Base-by-base conservation (phyloP, 129 eudicot species). In the Flaveria ramosissima region DNA sequence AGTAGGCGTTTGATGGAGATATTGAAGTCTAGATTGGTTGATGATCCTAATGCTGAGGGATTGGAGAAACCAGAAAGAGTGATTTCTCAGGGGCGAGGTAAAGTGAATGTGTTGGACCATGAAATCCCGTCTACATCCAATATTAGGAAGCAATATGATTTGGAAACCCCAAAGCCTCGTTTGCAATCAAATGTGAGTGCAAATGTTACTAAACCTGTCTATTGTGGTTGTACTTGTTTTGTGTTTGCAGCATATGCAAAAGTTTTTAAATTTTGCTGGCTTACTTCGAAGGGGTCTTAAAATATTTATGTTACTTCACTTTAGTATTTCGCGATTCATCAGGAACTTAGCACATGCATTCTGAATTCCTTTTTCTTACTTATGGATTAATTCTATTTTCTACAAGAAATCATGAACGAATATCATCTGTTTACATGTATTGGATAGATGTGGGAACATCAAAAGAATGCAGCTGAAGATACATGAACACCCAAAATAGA, bases 1-100 rank as follows among this genome's bases (percentile, higher is more conserved):
- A 84, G 87, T 72, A 80, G 42, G 59, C 89, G 85, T 73, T 78
- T 93, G 84, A 79, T 80, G 63, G 92, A 91, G 84, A 91, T 93
- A 85, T 78, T 93, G 73, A 86, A 82, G 68, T 93, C 98, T n/a
- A 87, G 88, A 63, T 82, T 82, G 71, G 78, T 55, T 80, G 87
- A 84, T 67, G 60, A 43, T 81, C 65, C 84, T 68, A 86, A 80
- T 59, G 72, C 53, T 15, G 89, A 93, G 81, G 56, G 43, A 64
- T 88, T 70, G 77, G 81, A 83, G 19, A 71, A 76, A 75, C 14
- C 70, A 56, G 72, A 81, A 41, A 71, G 57, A 27, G 73, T 46
- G 55, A 39, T 67, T 81, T 73, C 77, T 78, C 82, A 68, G 30
- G 85, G 53, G 70, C 79, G 80, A 70, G 74, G 76, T 77, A 72